phyloP scores from a whole-genome alignment of 495 filamentous ascomycete species.

The Penicillium tannophilum region DNA sequence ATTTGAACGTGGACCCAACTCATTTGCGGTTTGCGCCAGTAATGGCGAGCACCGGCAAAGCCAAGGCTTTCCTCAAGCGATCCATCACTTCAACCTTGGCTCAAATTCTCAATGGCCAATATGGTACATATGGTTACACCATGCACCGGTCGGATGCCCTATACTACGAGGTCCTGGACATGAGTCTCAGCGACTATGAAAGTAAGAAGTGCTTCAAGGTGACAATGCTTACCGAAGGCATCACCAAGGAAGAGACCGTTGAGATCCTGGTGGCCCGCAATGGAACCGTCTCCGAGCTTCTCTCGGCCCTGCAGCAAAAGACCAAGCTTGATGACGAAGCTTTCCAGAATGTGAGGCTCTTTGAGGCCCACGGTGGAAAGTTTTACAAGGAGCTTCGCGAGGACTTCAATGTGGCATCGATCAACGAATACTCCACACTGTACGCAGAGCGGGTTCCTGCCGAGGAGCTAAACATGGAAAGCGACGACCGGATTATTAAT shows the following conservation, averaged over 20 bases:
- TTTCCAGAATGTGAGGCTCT: conserved; percentile 69
- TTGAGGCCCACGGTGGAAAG: conserved; percentile 76
- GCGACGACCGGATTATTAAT: conserved; percentile 63
- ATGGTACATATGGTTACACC: conserved; percentile 61
- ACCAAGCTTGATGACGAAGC: conserved; percentile 73
- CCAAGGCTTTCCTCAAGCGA: conserved; percentile 76
- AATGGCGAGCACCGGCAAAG: conserved; percentile 68
- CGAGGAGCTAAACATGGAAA: conserved; percentile 67
- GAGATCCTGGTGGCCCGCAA: conserved; percentile 85
- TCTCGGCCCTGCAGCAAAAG: conserved; percentile 75
- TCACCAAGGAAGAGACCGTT: conserved; percentile 80
- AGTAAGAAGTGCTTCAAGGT: conserved; percentile 84
- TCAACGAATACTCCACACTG: conserved; percentile 83
- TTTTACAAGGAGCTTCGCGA: conserved; percentile 71
- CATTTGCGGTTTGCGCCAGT: conserved; percentile 90
- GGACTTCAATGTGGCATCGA: conserved; percentile 65
- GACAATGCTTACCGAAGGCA: conserved; percentile 83
- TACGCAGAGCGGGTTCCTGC: conserved; percentile 80
- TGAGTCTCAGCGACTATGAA: conserved; percentile 89
- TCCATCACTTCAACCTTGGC: conserved; percentile 62
- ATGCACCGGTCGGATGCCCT: conserved; percentile 74
- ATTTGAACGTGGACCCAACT: conserved; percentile 74
- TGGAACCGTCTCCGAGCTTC: conserved; percentile 74
- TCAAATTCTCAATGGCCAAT: conserved; percentile 70
- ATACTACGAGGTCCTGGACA: conserved; percentile 90